Evolutionary conservation across 2,329 filamentous ascomycete genomes (phyloP).

Genomic region (Lachnellula arida): DNA sequence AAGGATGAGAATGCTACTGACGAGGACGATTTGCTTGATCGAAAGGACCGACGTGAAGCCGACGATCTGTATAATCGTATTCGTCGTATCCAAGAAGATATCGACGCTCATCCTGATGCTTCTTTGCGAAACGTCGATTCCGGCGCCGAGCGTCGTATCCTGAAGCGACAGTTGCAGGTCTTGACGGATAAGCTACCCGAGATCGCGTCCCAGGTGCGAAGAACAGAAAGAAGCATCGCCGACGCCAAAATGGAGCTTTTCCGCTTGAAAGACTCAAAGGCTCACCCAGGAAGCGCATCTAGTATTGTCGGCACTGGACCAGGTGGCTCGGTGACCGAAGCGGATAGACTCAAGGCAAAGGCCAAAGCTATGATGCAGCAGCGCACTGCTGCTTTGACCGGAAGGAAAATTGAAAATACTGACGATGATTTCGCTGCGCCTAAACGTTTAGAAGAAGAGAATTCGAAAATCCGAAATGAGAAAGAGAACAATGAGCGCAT

Average conservation of each 20-base stretch:
- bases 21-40: conserved; percentile 87
- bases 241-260: conserved; percentile 91
- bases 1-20: conserved; percentile 85
- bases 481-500: conserved; percentile 93
- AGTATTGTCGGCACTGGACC: conserved; percentile 89
- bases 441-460: conserved; percentile 86
- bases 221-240: conserved; percentile 86
- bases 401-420: conserved; percentile 65
- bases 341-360: conserved; percentile 88
- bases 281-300: conserved; percentile 74
- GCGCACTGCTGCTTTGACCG: conserved; percentile 84
- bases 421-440: conserved; percentile 75
- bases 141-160: conserved; percentile 76
- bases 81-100: conserved; percentile 86
- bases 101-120: conserved; percentile 83
- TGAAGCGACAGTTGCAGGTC: conserved; percentile 85
- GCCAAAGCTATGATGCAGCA: conserved; percentile 99
- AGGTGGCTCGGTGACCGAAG: conserved; percentile 84
- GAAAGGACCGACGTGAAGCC: conserved; percentile 83
- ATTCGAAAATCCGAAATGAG: conserved; percentile 71
- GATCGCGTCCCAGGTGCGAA: conserved; percentile 85
- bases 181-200: conserved; percentile 87
- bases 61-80: conserved; percentile 94
- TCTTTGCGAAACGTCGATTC: conserved; percentile 67
- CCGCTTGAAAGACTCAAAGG: conserved; percentile 87